Conservation (phyloP, 2,329 filamentous ascomycete species). For the Botrytis galanthina region DNA sequence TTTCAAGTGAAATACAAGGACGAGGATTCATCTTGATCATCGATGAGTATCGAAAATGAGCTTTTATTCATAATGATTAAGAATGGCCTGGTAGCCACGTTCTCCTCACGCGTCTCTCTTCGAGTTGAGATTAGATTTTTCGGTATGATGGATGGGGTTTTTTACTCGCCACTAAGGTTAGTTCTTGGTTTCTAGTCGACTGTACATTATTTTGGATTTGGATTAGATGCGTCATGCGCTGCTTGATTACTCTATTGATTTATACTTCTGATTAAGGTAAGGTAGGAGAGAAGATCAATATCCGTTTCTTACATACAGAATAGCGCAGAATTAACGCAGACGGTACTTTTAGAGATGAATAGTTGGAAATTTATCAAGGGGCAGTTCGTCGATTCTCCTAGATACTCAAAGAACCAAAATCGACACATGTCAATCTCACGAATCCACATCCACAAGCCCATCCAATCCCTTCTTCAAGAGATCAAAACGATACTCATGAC, state of each 20-base stretch:
- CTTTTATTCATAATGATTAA: no score
- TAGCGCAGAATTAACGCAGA: no score
- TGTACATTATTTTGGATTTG: background rate
- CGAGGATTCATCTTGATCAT: background rate
- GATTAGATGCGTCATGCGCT: background rate
- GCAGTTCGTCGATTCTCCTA: no score
- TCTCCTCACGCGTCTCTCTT: background rate
- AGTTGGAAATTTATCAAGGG: no score
- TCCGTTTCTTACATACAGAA: no score
- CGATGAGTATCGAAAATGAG: background rate
- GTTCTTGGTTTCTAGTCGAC: background rate
- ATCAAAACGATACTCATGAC: no score
- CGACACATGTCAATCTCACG: no score
- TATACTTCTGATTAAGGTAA: background rate
- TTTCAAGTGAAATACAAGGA: background rate
- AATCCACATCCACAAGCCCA: no score
- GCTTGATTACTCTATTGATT: background rate
- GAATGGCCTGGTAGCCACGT: no score
- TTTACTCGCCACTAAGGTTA: background rate
- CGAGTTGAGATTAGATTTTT: background rate
- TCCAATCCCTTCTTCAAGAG: no score
- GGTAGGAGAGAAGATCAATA: background rate
- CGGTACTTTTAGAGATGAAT: no score
- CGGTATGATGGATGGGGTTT: background rate
- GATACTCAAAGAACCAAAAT: no score